phyloP scores from a whole-genome alignment of 2,329 filamentous ascomycete species.

The Exutisphaerella laricina region DNA sequence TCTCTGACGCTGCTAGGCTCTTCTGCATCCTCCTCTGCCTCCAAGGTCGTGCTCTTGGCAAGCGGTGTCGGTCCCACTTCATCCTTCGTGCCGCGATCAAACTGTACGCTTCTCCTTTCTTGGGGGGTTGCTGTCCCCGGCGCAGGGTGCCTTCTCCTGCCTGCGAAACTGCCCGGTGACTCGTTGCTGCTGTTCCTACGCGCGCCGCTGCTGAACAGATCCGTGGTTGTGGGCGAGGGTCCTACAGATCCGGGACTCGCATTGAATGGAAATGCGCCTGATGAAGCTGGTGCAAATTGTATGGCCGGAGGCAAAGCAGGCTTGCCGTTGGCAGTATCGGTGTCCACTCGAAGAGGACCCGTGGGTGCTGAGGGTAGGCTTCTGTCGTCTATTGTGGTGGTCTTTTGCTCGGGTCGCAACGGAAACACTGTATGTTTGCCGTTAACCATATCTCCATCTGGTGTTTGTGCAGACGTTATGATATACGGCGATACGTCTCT shows the following conservation, averaged over 20 bases:
- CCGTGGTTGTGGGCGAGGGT: constrained; percentile 19
- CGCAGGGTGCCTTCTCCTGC: constrained; percentile 9
- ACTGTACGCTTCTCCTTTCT: constrained; percentile 28
- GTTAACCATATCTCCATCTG: constrained; percentile 4
- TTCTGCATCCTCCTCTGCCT: constrained; percentile 22
- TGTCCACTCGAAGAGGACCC: constrained; percentile 3
- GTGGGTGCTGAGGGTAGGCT: constrained; percentile 4
- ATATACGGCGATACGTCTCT: neutral
- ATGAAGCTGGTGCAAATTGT: constrained; percentile 16
- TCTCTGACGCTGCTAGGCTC: constrained; percentile 14
- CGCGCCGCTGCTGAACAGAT: constrained; percentile 5
- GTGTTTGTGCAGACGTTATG: neutral
- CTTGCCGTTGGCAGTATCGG: neutral
- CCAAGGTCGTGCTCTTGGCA: constrained; percentile 24
- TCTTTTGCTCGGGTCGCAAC: constrained; percentile 7
- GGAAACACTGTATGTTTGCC: constrained; percentile 6
- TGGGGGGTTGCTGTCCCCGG: constrained; percentile 21
- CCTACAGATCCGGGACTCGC: constrained; percentile 18
- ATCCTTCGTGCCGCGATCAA: constrained; percentile 24
- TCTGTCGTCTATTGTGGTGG: constrained; percentile 6
- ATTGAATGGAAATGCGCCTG: constrained; percentile 20
- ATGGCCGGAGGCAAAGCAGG: constrained; percentile 3
- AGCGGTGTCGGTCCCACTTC: constrained; percentile 18
- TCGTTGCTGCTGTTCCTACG: constrained; percentile 6
- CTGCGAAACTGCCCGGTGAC: neutral